A percentile compares a stretch with the other conserved stretches of the same genome.
Evolutionary conservation across 192 early-diverging fungal species (phyloP).

Genomic region (Haplosporangium gracile): DNA sequence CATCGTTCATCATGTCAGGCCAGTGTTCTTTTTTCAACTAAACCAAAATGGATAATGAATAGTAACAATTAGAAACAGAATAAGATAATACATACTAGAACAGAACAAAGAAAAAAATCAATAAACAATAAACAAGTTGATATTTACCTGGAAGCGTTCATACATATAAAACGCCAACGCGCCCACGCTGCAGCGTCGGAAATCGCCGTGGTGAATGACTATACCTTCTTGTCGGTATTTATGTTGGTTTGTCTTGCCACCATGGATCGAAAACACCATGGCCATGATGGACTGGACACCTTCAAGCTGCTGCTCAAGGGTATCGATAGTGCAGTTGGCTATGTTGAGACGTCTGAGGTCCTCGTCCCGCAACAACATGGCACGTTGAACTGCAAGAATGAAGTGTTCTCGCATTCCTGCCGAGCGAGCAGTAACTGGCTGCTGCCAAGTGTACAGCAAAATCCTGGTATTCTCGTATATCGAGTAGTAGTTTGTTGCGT

Average conservation of each 20-base stretch:
- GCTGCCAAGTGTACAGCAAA: conserved; percentile 15
- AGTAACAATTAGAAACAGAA: no score
- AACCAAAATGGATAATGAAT: background rate
- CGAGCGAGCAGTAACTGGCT: background rate
- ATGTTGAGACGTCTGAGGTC: conserved; percentile 8
- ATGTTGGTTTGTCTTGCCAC: conserved; percentile 1
- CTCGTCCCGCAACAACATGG: conserved; percentile 21
- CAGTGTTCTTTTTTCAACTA: conserved; percentile 8
- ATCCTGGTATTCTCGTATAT: background rate
- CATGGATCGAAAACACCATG: background rate
- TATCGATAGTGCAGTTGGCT: conserved; percentile 10
- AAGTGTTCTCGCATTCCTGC: conserved; percentile 14
- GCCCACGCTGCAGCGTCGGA: conserved; percentile 28
- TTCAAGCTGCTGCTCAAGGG: background rate
- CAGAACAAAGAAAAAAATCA: no score
- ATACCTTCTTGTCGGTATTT: background rate
- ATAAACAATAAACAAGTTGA: no score
- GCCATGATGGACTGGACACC: conserved; percentile 3
- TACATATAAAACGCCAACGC: conserved; percentile 26
- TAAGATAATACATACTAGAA: no score
- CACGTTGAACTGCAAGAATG: conserved; percentile 14
- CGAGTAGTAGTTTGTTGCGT: conserved; percentile 7
- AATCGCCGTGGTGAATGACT: conserved; percentile 16
- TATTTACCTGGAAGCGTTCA: conserved; percentile 23
- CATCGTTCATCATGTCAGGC: conserved; percentile 1